Conservation (phyloP, 140 eudicot genomes). For the Cichorium intybus region DNA sequence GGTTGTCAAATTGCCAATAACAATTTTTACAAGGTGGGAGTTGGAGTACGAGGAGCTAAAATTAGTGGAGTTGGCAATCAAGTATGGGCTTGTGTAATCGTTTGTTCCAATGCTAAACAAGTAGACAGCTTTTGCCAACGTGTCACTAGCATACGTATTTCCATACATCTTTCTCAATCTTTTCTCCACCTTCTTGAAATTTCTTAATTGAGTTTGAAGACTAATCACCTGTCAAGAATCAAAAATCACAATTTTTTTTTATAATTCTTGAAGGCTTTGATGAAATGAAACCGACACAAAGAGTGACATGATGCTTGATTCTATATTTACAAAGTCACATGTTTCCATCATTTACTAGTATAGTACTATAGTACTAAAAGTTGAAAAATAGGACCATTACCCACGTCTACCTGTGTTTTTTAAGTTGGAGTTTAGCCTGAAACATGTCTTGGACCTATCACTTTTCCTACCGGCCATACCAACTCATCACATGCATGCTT, state of each 20-base stretch:
- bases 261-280: background rate
- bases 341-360: background rate
- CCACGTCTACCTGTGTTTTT: background rate
- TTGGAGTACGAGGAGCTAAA: slow-evolving; percentile 24
- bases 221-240: slow-evolving; percentile 43
- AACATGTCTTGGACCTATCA: slow-evolving; percentile 4
- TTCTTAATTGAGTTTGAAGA: slow-evolving; percentile 40
- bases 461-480: slow-evolving; percentile 2
- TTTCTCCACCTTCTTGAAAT: slow-evolving; percentile 44
- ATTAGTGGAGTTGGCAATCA: slow-evolving; percentile 43
- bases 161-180: slow-evolving; percentile 35
- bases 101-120: slow-evolving; percentile 64
- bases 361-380: background rate
- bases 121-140: slow-evolving; percentile 48
- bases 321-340: background rate
- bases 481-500: slow-evolving; percentile 23
- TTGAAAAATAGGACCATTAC: background rate
- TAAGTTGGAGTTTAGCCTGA: slow-evolving; percentile 31
- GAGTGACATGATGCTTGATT: background rate
- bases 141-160: slow-evolving; percentile 16
- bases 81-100: slow-evolving; percentile 49
- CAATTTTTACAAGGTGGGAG: slow-evolving; percentile 35
- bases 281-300: background rate
- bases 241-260: background rate
- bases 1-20: slow-evolving; percentile 51